Evolutionary conservation across 2,329 filamentous ascomycete genomes (phyloP), one percentile per base, ranked within the genome.

Genomic region (Colletotrichum endophyticum): DNA sequence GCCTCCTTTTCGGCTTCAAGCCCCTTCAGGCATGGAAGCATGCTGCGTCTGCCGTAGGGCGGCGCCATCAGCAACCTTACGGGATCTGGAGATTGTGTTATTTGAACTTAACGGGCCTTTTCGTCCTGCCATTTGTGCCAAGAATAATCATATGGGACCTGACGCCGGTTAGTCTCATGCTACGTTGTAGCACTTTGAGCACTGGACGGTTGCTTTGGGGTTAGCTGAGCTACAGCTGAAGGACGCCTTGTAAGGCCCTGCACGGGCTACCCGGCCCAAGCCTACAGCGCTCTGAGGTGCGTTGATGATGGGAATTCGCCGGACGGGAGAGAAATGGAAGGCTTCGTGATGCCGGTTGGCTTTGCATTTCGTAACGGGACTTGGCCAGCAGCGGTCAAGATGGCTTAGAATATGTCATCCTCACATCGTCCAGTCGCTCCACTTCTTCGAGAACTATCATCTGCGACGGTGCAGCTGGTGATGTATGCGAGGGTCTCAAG

Each of bases 131-230:
- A 70, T n/a, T 44, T 15, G 15, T 61, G 63, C 72, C 72, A 72
- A 77, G 73, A 53, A 32, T 64, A 69, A 22, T 28, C 39, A 59
- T 32, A 5, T 75, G 32, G 69, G 72, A 73, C 36, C 62, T 62
- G 30, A 57, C 57, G 49, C 39, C 22, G 22, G 32, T 53, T 13
- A 63, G 62, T 62, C 72, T 61, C 36, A 73, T 76, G 76, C 62
- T 74, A 78, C 70, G 73, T 73, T 78, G 70, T 64, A 78, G 70
- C 27, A 66, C 44, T n/a, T 59, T 28, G 27, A 62, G 53, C 36
- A 32, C 68, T 44, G 64, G n/a, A 25, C 27, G 19, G 57, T 69
- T 76, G 49, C 66, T 66, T 74, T n/a, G 30, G 11, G 59, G 66
- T 39, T 72, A 64, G 66, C 66, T 44, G 61, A 22, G 53, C 30